Conservation (phyloP, 176 grass and related monocot species). For the Neostapfia colusana region DNA sequence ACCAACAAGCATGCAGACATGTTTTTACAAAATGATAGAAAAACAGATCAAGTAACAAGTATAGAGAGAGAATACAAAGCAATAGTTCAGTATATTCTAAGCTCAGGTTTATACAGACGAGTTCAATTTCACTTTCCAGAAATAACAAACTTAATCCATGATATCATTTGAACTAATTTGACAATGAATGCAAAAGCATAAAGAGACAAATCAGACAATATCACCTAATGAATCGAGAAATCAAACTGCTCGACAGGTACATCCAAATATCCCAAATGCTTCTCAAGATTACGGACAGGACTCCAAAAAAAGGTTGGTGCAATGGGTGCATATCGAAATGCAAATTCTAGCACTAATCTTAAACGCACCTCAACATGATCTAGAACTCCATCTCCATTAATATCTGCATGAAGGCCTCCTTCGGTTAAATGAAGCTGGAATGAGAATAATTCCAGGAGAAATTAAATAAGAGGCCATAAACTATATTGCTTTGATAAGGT, state of each 20-base stretch:
- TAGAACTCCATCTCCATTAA: conserved; percentile 96
- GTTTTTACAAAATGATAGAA: neutral
- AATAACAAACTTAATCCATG: conserved; percentile 3
- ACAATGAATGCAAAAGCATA: neutral
- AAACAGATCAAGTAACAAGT: neutral
- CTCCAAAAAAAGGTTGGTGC: neutral
- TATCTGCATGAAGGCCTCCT: conserved; percentile 94
- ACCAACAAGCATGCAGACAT: neutral
- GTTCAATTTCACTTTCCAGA: conserved; percentile 3
- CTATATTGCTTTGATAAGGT: neutral
- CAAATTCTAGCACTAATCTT: conserved; percentile 18
- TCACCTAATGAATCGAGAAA: neutral
- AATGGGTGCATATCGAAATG: neutral
- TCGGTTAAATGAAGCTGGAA: conserved; percentile 89
- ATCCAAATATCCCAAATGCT: neutral
- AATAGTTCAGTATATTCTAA: conserved; percentile 1
- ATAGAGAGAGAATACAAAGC: neutral
- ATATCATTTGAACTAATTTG: conserved; percentile 12
- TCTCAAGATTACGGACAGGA: neutral
- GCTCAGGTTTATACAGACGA: conserved; percentile 8
- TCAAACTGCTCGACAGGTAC: neutral
- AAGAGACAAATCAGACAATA: neutral
- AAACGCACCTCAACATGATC: conserved; percentile 90
- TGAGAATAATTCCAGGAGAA: conserved; percentile 10
- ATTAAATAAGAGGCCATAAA: conserved; percentile 12